Base-by-base conservation (phyloP, 192 early-diverging fungal genomes). In the Coemansia sp. region DNA sequence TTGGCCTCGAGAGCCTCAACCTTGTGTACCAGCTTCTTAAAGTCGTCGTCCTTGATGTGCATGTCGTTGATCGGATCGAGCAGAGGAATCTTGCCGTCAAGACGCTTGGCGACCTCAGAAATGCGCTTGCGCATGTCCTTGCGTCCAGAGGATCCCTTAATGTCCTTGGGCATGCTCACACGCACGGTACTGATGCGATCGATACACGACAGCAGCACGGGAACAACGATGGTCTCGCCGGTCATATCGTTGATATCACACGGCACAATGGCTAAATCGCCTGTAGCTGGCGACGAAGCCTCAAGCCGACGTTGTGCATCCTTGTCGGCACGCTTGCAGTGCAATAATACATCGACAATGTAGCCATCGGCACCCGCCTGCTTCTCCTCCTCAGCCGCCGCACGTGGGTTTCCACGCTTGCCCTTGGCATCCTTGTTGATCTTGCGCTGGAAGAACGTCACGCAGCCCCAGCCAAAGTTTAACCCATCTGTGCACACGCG, bases 381-480 rank as follows among this genome's bases (percentile, higher is more conserved):
- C 30, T 52, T 76, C 22, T 71, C 61, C 10, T 66, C 75, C 59
- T 57, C 64, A 34, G 64, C 63, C 13, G 59, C 49, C 2, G 56
- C 57, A 2, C 66, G 64, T 25, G 70, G 70, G 40, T 67, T 64
- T 44, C 52, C 65, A 23, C 61, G 30, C 30, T 50, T 62, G 17
- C 33, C 41, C 51, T 61, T 49, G 11, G 48, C 9, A 15, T 63
- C 51, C 52, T 62, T 65, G 53, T 30, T 38, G 21, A 56, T 53
- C 45, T 62, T 69, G 59, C 91, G 88, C 49, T 85, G 75, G 66
- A 84, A 90, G 52, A 83, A 89, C n/a, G 87, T 73, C 27, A 96
- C 84, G 25, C 91, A 83, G 24, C 94, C 93, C 93, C 93, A 98
- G 46, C 93, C 96, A 81, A 94, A 98, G 53, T 96, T 83, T 65